Evolutionary conservation across 108 stramenopile genomes (phyloP), one percentile per base, ranked within the genome.

Genomic region (Skeletonema costatum): DNA sequence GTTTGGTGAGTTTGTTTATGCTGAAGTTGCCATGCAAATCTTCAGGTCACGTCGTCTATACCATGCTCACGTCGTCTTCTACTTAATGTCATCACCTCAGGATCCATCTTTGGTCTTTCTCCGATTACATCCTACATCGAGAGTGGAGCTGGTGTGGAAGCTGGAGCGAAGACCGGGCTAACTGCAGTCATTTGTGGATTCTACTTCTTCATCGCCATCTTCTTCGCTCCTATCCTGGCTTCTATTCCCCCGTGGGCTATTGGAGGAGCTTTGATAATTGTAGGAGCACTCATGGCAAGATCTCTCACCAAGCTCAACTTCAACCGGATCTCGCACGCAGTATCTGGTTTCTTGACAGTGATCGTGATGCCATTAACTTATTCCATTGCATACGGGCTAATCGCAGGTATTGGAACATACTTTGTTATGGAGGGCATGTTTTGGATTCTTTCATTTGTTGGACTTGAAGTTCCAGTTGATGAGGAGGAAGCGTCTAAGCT

Each of bases 311-410:
- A 89, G 30, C 81, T 97, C 64, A 88, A 95, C 38, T 97, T 91
- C 90, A 66, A 91, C 21, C 75, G 86, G 68, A 81, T 84, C 42
- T 64, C 78, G 21, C 85, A 93, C 48, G 92, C 93, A 10, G 70
- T 90, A 16, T 82, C 93, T 19, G 96, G 93, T 16, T 97, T 97
- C 75, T 32, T 94, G 19, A 94, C 92, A 11, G 69, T 94, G 21
- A 87, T 90, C n/a, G 62, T 93, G 41, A 95, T 97, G 94, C 93
- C 94, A 9, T 74, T 90, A 78, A 90, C 89, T n/a, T 90, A 93
- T 64, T 83, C 81, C 56, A 93, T 93, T 39, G 90, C 92, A 0
- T 88, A 93, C 71, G 92, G 92, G n/a, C 51, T 93, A 25, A 88
- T 93, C 74, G 89, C 73, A 29, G 92, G 92, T 14, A 78, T 83